Conservation (phyloP, 2,329 filamentous ascomycete species). For the Phaeophleospora eucalypticola region DNA sequence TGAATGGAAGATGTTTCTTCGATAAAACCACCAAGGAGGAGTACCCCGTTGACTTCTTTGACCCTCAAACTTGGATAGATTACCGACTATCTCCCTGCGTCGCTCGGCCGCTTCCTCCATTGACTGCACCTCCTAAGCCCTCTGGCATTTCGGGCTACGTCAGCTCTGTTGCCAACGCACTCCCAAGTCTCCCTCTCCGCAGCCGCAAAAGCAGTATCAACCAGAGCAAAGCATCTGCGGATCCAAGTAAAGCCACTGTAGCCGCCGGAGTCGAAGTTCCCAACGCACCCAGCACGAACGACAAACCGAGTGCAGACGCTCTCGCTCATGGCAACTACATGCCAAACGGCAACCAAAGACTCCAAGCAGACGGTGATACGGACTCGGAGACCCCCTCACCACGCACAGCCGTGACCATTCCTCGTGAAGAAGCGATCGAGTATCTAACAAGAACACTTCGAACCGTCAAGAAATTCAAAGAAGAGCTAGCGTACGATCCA, state of each 20-base stretch:
- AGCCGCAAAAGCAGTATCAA: slow-evolving; percentile 26
- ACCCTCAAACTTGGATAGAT: slow-evolving; percentile 73
- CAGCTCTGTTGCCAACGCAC: slow-evolving; percentile 45
- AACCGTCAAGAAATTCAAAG: slow-evolving; percentile 69
- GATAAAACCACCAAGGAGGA: slow-evolving; percentile 75
- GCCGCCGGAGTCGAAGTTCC: slow-evolving; percentile 27
- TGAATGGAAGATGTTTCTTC: slow-evolving; percentile 83
- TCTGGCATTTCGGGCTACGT: slow-evolving; percentile 44
- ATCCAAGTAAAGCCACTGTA: slow-evolving; percentile 14
- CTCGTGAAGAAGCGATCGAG: slow-evolving; percentile 51
- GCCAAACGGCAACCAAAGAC: slow-evolving; percentile 18
- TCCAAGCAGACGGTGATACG: slow-evolving; percentile 5
- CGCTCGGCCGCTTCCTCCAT: slow-evolving; percentile 59
- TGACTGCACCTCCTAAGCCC: slow-evolving; percentile 31
- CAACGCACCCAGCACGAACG: slow-evolving; percentile 13
- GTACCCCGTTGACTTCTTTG: slow-evolving; percentile 80
- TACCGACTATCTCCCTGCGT: slow-evolving; percentile 76
- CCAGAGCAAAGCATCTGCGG: slow-evolving; percentile 14
- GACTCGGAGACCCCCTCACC: slow-evolving; percentile 17
- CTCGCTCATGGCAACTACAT: slow-evolving; percentile 40
- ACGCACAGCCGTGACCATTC: slow-evolving; percentile 49
- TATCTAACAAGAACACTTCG: slow-evolving; percentile 75
- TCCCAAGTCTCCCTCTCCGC: slow-evolving; percentile 31
- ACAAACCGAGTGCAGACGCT: slow-evolving; percentile 19
- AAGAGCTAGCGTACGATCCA: slow-evolving; percentile 62